Evolutionary conservation across 306 rosid genomes (phyloP).

Genomic region (Prunus padus): DNA sequence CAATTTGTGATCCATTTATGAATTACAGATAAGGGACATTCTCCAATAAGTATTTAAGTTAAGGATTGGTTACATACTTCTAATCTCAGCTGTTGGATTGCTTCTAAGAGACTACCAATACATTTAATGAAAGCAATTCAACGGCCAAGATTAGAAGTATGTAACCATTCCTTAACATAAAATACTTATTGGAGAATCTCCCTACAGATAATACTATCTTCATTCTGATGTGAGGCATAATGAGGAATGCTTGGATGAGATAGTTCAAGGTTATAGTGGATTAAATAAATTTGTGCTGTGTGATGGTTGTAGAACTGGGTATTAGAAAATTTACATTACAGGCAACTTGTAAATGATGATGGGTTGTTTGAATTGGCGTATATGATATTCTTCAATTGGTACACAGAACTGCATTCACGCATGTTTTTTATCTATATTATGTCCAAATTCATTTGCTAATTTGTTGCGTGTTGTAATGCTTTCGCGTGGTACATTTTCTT

Average conservation of each 20-base stretch:
- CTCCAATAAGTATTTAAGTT: too few species aligned
- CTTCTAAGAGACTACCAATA: too few species aligned
- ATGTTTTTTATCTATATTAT: background rate
- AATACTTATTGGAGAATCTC: too few species aligned
- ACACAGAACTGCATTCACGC: background rate
- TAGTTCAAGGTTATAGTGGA: background rate
- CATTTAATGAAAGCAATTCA: too few species aligned
- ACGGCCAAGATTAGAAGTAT: too few species aligned
- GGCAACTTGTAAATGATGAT: background rate
- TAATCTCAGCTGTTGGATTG: fast-evolving
- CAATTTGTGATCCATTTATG: background rate
- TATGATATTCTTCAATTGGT: background rate
- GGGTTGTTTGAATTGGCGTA: background rate
- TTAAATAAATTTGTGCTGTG: background rate
- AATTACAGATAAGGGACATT: background rate
- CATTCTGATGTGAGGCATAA: background rate
- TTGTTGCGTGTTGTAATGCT: slow-evolving; percentile 2
- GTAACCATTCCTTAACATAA: too few species aligned
- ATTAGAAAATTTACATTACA: background rate
- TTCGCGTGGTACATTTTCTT: slow-evolving; percentile 7
- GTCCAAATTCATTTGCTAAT: background rate
- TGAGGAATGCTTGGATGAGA: background rate
- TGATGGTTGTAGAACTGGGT: background rate
- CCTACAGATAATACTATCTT: background rate
- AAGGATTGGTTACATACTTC: too few species aligned